phyloP scores from a whole-genome alignment of 2,329 filamentous ascomycete species.

The Colletotrichum gloeosporioides region DNA sequence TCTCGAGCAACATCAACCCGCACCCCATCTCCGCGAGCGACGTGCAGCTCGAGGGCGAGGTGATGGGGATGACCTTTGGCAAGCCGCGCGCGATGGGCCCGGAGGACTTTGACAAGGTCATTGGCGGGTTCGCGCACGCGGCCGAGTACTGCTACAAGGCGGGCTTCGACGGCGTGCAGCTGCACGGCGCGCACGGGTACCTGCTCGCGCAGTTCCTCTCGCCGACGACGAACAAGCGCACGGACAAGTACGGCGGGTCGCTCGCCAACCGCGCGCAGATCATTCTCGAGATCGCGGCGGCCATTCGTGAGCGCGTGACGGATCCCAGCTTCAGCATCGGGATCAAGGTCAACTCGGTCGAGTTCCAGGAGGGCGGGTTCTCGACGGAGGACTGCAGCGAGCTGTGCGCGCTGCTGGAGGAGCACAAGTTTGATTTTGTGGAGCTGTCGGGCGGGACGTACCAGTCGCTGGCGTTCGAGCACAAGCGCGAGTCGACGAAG shows the following conservation, averaged over 20 bases:
- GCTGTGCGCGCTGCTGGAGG: slow-evolving; percentile 52
- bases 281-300: slow-evolving; percentile 48
- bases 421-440: slow-evolving; percentile 59
- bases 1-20: slow-evolving; percentile 33
- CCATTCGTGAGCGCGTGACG: slow-evolving; percentile 36
- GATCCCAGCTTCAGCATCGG: slow-evolving; percentile 47
- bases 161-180: slow-evolving; percentile 53
- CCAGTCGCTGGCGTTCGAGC: slow-evolving; percentile 55
- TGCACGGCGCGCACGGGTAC: slow-evolving; percentile 56
- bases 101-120: slow-evolving; percentile 56
- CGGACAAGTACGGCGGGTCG: slow-evolving; percentile 51
- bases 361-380: slow-evolving; percentile 60
- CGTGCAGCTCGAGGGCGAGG: slow-evolving; percentile 39
- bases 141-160: slow-evolving; percentile 63
- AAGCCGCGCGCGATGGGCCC: slow-evolving; percentile 56
- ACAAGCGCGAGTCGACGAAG: slow-evolving; percentile 58
- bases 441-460: slow-evolving; percentile 68
- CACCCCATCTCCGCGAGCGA: slow-evolving; percentile 45
- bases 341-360: slow-evolving; percentile 65
- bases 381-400: slow-evolving; percentile 54
- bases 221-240: slow-evolving; percentile 46
- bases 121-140: slow-evolving; percentile 60
- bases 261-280: slow-evolving; percentile 52
- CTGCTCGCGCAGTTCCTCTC: slow-evolving; percentile 51
- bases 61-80: slow-evolving; percentile 54